A percentile compares a stretch with the other conserved stretches of the same genome.
Evolutionary conservation across 768 basidiomycete genomes (phyloP).

Genomic region (Termitomyces sp.): DNA sequence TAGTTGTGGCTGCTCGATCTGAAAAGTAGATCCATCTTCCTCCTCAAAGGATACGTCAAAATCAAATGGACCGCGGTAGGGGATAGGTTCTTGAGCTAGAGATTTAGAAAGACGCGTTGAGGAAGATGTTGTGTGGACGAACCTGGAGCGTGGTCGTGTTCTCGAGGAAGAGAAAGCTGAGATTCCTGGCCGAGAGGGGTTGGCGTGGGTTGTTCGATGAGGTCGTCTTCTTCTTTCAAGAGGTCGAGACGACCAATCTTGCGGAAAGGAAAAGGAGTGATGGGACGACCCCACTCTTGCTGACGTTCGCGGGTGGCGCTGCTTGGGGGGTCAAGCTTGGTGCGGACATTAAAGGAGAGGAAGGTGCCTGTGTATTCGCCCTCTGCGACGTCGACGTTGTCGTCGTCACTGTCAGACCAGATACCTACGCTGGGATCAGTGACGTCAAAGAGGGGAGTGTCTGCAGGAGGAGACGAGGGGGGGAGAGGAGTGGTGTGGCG

Average conservation of each 20-base stretch:
- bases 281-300: conserved; percentile 63
- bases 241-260: conserved; percentile 16
- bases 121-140: neutral
- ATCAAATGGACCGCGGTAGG: conserved; percentile 6
- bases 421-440: conserved; percentile 19
- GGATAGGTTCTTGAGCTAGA: conserved; percentile 4
- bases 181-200: neutral
- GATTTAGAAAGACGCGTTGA: neutral
- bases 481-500: neutral
- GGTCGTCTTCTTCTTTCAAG: conserved; percentile 16
- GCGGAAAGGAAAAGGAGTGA: conserved; percentile 55
- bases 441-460: conserved; percentile 22
- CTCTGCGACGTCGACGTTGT: conserved; percentile 29
- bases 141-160: conserved; percentile 4
- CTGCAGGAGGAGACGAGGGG: conserved; percentile 10
- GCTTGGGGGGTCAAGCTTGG: conserved; percentile 62
- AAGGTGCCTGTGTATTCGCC: conserved; percentile 70
- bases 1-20: too few relatives aligned
- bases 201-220: conserved; percentile 16
- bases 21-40: neutral
- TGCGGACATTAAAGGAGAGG: conserved; percentile 48
- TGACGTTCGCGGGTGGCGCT: conserved; percentile 43
- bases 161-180: too few relatives aligned
- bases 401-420: conserved; percentile 34
- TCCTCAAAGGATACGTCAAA: conserved; percentile 11